A percentile compares a stretch with the other conserved stretches of the same genome.
Conservation (phyloP, 2,329 filamentous ascomycete genomes). For the Pseudocercospora fuligena region DNA sequence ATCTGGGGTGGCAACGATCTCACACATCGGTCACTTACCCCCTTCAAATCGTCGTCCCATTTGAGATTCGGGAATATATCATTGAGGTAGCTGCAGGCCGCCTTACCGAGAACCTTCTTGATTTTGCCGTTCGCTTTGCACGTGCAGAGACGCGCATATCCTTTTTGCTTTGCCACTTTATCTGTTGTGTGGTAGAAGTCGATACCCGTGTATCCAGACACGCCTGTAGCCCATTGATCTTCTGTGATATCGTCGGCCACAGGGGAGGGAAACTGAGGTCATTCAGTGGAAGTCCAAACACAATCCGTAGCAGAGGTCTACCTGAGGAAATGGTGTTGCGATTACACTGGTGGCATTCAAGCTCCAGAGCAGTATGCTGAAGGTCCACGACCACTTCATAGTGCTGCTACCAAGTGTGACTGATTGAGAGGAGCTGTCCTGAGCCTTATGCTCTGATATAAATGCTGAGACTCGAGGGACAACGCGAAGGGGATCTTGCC, state of each 20-base stretch:
- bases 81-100: neutral
- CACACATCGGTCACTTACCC: neutral
- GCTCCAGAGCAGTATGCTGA: no score
- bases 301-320: no score
- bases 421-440: no score
- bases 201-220: neutral
- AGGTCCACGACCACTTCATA: no score
- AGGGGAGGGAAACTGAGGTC: neutral
- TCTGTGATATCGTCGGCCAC: neutral
- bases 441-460: no score
- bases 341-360: no score
- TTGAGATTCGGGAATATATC: neutral
- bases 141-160: neutral
- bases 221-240: neutral
- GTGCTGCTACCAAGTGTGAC: no score
- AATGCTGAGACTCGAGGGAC: no score
- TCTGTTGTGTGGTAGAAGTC: neutral
- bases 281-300: no score
- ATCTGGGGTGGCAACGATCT: neutral
- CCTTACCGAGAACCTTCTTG: neutral
- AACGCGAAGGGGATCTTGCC: no score
- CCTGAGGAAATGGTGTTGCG: no score
- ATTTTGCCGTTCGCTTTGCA: neutral
- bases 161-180: neutral
- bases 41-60: neutral